Percentiles rank a stretch among this genome's conserved stretches.
phyloP scores from a whole-genome alignment of 768 basidiomycete genomes.

The Tylopilus vinaceipallidus region DNA sequence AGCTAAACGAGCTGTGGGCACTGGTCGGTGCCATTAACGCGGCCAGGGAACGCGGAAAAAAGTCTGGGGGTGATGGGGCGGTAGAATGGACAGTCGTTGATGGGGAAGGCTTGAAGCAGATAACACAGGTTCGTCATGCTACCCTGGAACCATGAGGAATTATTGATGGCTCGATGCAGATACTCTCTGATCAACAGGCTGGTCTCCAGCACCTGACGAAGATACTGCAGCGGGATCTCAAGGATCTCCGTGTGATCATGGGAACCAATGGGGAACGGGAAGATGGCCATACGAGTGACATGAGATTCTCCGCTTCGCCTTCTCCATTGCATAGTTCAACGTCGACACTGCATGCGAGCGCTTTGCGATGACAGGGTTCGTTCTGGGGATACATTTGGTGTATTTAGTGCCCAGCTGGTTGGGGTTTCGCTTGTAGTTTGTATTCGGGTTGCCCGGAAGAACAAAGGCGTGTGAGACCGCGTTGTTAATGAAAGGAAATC shows the following conservation, averaged over 20 bases:
- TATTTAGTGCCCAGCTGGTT: constrained; percentile 1
- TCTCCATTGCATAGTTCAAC: constrained; percentile 23
- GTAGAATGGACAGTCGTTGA: constrained; percentile 85
- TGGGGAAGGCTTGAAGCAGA: constrained; percentile 75
- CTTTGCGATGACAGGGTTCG: constrained; percentile 15
- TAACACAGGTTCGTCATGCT: constrained; percentile 56
- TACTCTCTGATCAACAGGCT: constrained; percentile 73
- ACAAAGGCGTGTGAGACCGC: constrained; percentile 27
- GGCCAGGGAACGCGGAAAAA: constrained; percentile 50
- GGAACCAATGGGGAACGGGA: constrained; percentile 43
- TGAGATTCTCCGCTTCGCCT: constrained; percentile 18
- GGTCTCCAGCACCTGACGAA: constrained; percentile 80
- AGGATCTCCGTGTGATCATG: constrained; percentile 65
- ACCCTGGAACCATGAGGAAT: background rate
- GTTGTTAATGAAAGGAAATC: constrained; percentile 5
- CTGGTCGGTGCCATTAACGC: constrained; percentile 70
- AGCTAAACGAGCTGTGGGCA: constrained; percentile 85
- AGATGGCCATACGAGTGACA: constrained; percentile 24
- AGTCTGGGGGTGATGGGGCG: constrained; percentile 37
- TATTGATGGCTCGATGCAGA: constrained; percentile 39
- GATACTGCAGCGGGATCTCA: constrained; percentile 60
- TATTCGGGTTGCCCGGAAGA: constrained; percentile 3
- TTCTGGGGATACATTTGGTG: constrained; percentile 7
- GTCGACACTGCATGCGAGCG: constrained; percentile 27
- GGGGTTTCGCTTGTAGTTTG: constrained; percentile 2